These are phyloP conservation scores for Letharia columbiana DNA, from an alignment of 495 filamentous ascomycete genomes.

Conservation along the genomic window DNA sequence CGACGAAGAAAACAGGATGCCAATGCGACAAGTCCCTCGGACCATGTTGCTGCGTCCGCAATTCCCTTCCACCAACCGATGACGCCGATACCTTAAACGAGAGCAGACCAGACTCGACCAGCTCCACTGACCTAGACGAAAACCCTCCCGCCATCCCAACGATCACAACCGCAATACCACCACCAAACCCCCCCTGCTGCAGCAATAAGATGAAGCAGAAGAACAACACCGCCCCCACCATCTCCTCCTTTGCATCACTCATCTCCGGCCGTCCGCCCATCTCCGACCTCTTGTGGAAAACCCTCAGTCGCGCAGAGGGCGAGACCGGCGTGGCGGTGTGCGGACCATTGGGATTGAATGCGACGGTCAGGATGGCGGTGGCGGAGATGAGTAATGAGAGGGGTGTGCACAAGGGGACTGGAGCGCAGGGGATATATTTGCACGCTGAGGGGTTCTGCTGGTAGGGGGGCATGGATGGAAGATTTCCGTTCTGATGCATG, in stretches of 20 bases:
- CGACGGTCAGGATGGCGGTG: constrained; percentile 56
- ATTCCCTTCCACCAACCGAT: not conserved
- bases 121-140: not conserved
- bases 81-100: not conserved
- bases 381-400: constrained; percentile 72
- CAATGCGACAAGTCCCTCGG: constrained; percentile 24
- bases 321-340: constrained; percentile 82
- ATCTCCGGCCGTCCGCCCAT: constrained; percentile 15
- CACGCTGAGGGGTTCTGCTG: constrained; percentile 33
- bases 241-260: constrained; percentile 7
- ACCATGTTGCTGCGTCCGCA: constrained; percentile 23
- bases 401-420: constrained; percentile 84
- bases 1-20: constrained; percentile 8
- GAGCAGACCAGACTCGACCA: not conserved
- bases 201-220: not conserved
- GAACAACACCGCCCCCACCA: not conserved
- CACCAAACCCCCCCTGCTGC: constrained; percentile 4
- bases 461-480: not conserved
- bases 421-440: constrained; percentile 65
- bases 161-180: not conserved
- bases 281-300: constrained; percentile 38
- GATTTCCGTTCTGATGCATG: not conserved
- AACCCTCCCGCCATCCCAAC: not conserved
- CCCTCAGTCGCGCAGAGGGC: constrained; percentile 65
- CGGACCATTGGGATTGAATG: constrained; percentile 59